phyloP scores from a whole-genome alignment of 2,329 filamentous ascomycete species.

The Monosporascus sp. region DNA sequence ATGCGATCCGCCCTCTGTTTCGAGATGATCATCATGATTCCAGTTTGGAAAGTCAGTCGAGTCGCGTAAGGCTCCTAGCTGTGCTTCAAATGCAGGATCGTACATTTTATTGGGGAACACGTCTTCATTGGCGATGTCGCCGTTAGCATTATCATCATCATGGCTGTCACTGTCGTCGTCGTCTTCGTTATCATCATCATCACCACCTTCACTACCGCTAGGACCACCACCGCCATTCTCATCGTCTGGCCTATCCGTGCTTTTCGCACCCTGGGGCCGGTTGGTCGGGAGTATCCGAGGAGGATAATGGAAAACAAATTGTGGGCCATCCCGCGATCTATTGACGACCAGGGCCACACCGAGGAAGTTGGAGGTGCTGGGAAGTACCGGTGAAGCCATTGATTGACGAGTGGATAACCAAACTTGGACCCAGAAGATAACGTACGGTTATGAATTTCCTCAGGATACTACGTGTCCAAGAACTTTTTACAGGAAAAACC shows the following conservation, averaged over 20 bases:
- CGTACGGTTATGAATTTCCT: too few relatives aligned
- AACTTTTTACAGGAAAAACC: too few relatives aligned
- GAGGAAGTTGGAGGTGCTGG: conserved; percentile 53
- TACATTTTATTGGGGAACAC: conserved; percentile 42
- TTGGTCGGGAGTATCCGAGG: conserved; percentile 44
- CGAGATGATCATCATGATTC: conserved; percentile 50
- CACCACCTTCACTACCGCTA: conserved; percentile 29
- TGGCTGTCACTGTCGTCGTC: conserved; percentile 29
- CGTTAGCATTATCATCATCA: conserved; percentile 40
- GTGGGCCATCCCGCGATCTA: conserved; percentile 71
- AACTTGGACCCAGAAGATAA: too few relatives aligned
- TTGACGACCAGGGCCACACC: conserved; percentile 71
- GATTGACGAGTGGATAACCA: background rate
- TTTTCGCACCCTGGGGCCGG: conserved; percentile 23
- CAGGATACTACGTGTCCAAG: too few relatives aligned
- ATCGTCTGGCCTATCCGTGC: conserved; percentile 24
- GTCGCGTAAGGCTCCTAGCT: conserved; percentile 25
- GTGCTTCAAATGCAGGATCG: conserved; percentile 28
- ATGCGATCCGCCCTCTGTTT: conserved; percentile 51
- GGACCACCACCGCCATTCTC: conserved; percentile 38
- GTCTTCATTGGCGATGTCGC: conserved; percentile 46
- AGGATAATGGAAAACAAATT: conserved; percentile 86
- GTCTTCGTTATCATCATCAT: conserved; percentile 30
- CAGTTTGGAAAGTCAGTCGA: conserved; percentile 37
- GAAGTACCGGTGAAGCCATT: conserved; percentile 45